Percentiles rank a stretch among this genome's conserved stretches.
These are phyloP conservation scores for Artomyces pyxidatus DNA, from an alignment of 768 basidiomycete genomes.

Conservation along the genomic window DNA sequence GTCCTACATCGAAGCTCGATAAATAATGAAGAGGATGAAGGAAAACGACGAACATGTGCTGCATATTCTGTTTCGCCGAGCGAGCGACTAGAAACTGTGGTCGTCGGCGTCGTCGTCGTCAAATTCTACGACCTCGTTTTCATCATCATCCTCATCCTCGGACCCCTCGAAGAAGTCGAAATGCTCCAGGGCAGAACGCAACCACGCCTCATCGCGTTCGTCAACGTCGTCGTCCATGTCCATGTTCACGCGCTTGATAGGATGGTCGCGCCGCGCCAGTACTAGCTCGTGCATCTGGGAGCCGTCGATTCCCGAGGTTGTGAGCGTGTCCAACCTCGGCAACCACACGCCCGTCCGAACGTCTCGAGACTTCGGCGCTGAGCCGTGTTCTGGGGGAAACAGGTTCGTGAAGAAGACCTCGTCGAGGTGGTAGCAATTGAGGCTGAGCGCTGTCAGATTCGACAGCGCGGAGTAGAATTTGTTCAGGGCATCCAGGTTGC, in stretches of 20 bases:
- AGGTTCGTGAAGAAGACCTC: constrained; percentile 21
- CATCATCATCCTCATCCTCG: constrained; percentile 39
- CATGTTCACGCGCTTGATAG: constrained; percentile 39
- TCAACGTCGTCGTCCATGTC: constrained; percentile 36
- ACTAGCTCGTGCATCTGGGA: constrained; percentile 37
- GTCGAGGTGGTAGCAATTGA: constrained; percentile 29
- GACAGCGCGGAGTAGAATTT: constrained; percentile 39
- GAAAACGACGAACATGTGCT: no score
- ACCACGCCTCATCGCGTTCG: constrained; percentile 39
- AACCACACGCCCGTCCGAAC: constrained; percentile 26
- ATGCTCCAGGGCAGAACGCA: constrained; percentile 38
- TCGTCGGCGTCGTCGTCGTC: constrained; percentile 23
- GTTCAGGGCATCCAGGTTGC: constrained; percentile 25
- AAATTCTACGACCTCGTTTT: constrained; percentile 5
- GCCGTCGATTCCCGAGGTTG: constrained; percentile 37
- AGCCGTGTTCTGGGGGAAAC: background rate
- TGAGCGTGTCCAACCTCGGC: constrained; percentile 44
- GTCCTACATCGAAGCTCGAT: no score
- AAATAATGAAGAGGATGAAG: no score
- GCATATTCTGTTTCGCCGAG: no score
- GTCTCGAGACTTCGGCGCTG: constrained; percentile 7
- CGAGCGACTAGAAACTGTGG: no score
- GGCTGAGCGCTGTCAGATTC: constrained; percentile 35
- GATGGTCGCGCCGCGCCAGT: constrained; percentile 33
- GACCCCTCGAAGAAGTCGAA: constrained; percentile 48